A percentile compares a stretch with the other conserved stretches of the same genome.
These are phyloP conservation scores for Tripterygium wilfordii DNA, from an alignment of 177 flowering plant genomes.

Conservation along the genomic window DNA sequence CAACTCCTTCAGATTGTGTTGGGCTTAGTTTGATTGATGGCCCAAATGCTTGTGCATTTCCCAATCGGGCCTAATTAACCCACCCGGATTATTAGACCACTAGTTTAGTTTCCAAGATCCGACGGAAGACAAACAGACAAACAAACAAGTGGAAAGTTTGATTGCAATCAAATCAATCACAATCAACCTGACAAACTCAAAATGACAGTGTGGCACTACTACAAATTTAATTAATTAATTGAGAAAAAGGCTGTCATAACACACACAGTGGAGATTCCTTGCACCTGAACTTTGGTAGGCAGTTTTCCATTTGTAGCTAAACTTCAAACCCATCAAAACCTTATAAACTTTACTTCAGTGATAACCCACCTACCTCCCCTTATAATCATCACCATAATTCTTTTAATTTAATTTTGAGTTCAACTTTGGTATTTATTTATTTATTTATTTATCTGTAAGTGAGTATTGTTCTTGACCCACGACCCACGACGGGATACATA, in stretches of 20 bases:
- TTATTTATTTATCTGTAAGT: neutral
- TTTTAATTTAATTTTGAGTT: neutral
- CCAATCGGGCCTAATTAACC: no score
- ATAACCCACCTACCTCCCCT: constrained; percentile 9
- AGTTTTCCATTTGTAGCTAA: constrained; percentile 20
- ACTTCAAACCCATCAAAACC: constrained; percentile 14
- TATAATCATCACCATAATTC: neutral
- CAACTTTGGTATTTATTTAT: neutral
- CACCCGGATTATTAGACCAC: no score
- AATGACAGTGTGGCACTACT: constrained; percentile 1
- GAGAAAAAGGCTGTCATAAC: constrained; percentile 3
- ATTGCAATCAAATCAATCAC: no score
- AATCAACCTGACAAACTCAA: no score
- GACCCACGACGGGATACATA: no score
- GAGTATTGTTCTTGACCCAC: no score
- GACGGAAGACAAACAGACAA: no score
- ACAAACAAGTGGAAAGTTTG: no score
- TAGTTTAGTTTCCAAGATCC: no score
- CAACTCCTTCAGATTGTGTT: no score
- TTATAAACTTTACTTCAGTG: constrained; percentile 13
- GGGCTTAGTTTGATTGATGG: no score
- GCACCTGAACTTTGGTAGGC: constrained; percentile 6
- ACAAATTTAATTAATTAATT: neutral
- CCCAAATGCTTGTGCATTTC: no score
- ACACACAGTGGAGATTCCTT: constrained; percentile 12